Evolutionary conservation across 2,329 filamentous ascomycete genomes (phyloP).

Genomic region (Thyridium curvatum): DNA sequence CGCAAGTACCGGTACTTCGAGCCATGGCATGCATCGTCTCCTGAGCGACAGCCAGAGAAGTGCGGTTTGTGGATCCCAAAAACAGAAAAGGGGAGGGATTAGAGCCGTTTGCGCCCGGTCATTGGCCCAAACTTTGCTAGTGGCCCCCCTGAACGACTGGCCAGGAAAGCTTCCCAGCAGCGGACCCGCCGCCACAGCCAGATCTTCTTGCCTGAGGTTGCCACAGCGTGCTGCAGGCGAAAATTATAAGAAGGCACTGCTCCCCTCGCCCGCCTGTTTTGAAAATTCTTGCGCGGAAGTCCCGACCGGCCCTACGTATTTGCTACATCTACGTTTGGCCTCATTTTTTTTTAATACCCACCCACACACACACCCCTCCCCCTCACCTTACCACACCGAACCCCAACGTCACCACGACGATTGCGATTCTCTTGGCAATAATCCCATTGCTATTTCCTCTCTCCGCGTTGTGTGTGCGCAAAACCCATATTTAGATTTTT

Average conservation of each 20-base stretch:
- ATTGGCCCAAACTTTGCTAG: neutral
- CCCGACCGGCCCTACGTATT: slow-evolving; percentile 49
- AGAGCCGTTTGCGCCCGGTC: neutral
- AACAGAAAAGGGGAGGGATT: slow-evolving; percentile 1
- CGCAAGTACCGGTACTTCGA: slow-evolving; percentile 7
- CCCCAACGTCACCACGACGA: slow-evolving; percentile 12
- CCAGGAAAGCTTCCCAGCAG: slow-evolving; percentile 12
- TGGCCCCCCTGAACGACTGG: neutral
- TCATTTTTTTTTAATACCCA: slow-evolving; percentile 27
- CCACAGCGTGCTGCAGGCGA: slow-evolving; percentile 18
- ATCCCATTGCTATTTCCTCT: neutral
- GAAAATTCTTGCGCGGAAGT: slow-evolving; percentile 46
- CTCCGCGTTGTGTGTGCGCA: slow-evolving; percentile 6
- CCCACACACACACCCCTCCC: slow-evolving; percentile 18
- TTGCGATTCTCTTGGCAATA: slow-evolving; percentile 2
- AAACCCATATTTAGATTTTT: neutral
- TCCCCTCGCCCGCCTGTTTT: slow-evolving; percentile 46
- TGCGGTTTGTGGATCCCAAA: neutral
- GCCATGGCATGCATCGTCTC: slow-evolving; percentile 3
- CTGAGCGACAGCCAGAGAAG: slow-evolving; percentile 1
- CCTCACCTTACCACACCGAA: slow-evolving; percentile 18
- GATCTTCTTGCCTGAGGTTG: slow-evolving; percentile 23
- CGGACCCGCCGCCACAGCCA: slow-evolving; percentile 29
- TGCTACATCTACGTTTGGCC: slow-evolving; percentile 39
- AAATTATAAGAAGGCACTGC: slow-evolving; percentile 52